Evolutionary conservation across 2,329 filamentous ascomycete genomes (phyloP), one percentile per base, ranked within the genome.

Genomic region (Talaromyces sp.): DNA sequence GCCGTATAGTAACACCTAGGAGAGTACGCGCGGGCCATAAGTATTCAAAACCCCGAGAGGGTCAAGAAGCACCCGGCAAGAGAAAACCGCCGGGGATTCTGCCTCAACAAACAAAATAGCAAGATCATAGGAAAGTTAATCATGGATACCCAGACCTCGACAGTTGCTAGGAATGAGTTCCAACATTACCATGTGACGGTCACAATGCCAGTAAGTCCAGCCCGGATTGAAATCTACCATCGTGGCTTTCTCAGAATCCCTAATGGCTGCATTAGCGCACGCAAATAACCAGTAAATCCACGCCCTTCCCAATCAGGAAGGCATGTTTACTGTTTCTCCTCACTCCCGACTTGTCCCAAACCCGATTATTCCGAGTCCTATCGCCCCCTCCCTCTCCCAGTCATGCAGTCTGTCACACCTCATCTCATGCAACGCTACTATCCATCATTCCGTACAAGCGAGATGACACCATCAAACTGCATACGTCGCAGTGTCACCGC

Each of bases 251-350:
- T 35, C 31, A 54, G 50, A 28, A n/a, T 21, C 23, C 7, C 14
- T 14, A 3, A 14, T 6, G 18, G n/a, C n/a, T n/a, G 23, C 55
- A 40, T 44, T 59, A 31, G 57, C 21, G 44, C 57, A 59, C 57
- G 44, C 58, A 35, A 6, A 35, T 25, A 37, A n/a, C 18, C 37
- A 28, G 16, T 59, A 50, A 31, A n/a, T 28, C 55, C 56, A 58
- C 42, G 40, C 57, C 42, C 31, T 35, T 28, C 31, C 57, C 18
- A 21, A 52, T 50, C n/a, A 39, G 57, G 57, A 39, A 60, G 44
- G 44, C 50, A 37, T 54, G 7, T 54, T 5, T 7, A 5, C 25
- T 23, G 16, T 28, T 23, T 35, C 57, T 35, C 28, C 57, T 46
- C 11, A 33, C 42, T 44, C 42, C 42, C 42, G 12, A 35, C 3